Evolutionary conservation across 208 protist species (phyloP), one percentile per base, ranked within the genome.

Genomic region (Leishmania tarentolae): DNA sequence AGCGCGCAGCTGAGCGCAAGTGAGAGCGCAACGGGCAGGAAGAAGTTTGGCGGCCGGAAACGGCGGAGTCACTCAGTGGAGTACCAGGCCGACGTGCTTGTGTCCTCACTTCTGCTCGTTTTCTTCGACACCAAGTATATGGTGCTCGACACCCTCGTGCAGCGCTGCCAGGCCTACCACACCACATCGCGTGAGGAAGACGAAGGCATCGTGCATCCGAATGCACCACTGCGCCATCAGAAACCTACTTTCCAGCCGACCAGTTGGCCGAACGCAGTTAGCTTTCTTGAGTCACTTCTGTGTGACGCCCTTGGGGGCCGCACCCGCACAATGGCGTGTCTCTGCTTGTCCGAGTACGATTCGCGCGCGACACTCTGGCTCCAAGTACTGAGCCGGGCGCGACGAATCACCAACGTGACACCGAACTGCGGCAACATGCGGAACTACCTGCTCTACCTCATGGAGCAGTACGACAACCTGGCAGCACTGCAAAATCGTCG

Each of bases 321-420:
- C 40, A 88, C 77, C 40, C 80, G 75, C 66, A 85, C 81, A 0
- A 50, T 75, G 15, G 40, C 76, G 37, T 88, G 81, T 61, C 63
- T 81, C 44, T 88, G 80, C 46, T 66, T 88, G n/a, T 88, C 84
- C 35, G 76, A 88, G 77, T 88, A 81, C 61, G 77, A 85, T 71
- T 24, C 75, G 2, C 72, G 76, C 57, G 78, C 72, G 15, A 66
- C 75, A 7, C 65, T 74, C 44, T 88, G 82, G 85, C 75, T 86
- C 13, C 77, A 74, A 15, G 57, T 40, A 37, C 28, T 86, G 59
- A 35, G 66, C 31, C 53, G 69, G 2, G 75, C 75, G 7, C 74
- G 85, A 15, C 19, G 52, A 2, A 44, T 86, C 31, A 8, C 47
- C 42, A 83, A 85, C 70, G 28, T 42, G 19, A 35, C 59, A 42